Conservation (phyloP, 2,329 filamentous ascomycete genomes). For the Metarhizium humberi region DNA sequence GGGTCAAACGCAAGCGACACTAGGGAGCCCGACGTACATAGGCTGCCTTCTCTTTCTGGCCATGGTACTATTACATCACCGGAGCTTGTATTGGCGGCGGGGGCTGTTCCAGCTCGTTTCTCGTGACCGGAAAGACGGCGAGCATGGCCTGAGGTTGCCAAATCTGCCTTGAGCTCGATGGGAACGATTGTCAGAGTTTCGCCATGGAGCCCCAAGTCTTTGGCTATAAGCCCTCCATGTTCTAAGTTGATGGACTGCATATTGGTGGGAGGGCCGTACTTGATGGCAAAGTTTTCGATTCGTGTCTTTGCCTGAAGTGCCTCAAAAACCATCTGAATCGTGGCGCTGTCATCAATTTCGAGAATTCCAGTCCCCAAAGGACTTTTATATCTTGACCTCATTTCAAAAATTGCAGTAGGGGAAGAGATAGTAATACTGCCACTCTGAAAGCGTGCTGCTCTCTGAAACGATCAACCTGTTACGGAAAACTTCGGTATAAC, state of each 20-base stretch:
- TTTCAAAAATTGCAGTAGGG: constrained; percentile 21
- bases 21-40: constrained; percentile 28
- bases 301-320: constrained; percentile 56
- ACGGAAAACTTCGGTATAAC: too few species aligned
- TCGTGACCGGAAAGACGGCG: neutral
- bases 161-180: constrained; percentile 17
- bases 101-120: neutral
- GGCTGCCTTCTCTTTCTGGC: constrained; percentile 38
- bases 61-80: constrained; percentile 34
- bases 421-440: too few species aligned
- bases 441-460: too few species aligned
- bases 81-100: constrained; percentile 4
- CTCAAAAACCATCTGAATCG: constrained; percentile 49
- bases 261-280: constrained; percentile 66
- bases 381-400: constrained; percentile 68
- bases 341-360: constrained; percentile 58
- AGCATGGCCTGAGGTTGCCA: neutral
- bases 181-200: constrained; percentile 43
- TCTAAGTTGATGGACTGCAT: constrained; percentile 58
- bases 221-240: constrained; percentile 37
- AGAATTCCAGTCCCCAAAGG: constrained; percentile 65
- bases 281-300: constrained; percentile 61
- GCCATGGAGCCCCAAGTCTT: constrained; percentile 37
- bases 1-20: neutral
- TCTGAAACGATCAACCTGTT: too few species aligned